Evolutionary conservation across 306 rosid species (phyloP), one percentile per base, ranked within the genome.

Genomic region (Castanea sativa): DNA sequence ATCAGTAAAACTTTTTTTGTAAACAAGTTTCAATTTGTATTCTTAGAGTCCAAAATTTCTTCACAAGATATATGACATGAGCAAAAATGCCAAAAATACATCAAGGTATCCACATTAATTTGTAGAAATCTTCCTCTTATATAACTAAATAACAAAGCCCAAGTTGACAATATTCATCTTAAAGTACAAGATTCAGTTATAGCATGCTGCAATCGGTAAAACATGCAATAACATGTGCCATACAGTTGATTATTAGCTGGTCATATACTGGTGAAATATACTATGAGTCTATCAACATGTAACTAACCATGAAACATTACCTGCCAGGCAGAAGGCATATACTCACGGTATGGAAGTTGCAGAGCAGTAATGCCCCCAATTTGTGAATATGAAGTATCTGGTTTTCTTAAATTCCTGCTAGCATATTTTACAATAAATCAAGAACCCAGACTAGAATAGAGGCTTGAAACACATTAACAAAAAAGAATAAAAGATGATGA

Each of bases 311-410:
- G 73, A 73, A 69, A 74, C 53, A 69, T 83, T 88, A 94, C 98
- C 98, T 94, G 97, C 98, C 98, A 92, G 69, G 80, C 84, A 14
- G 94, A 84, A 80, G 98, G 97, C 97, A 92, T 94, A 77, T 84
- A 92, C 87, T 94, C 97, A 29, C 92, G 94, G 76, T 87, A 82
- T 75, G 83, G 87, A 82, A 61, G 69, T 65, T 75, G 88, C 67
- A 64, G 86, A 74, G 32, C 56, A 63, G 63, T 88, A 67, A 78
- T 74, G 32, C 80, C 72, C 55, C 59, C 77, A 59, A 77, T 84
- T 87, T 79, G 90, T 60, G 70, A 73, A 71, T 84, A 72, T 18
- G 89, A 76, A 71, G 79, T 29, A 63, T 80, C 96, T 21, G 83
- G 85, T 61, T 89, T 91, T 49, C 86, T 79, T 80, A 85, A 81